Evolutionary conservation across 169 alveolate genomes (phyloP).

Genomic region (Perkinsus chesapeaki): DNA sequence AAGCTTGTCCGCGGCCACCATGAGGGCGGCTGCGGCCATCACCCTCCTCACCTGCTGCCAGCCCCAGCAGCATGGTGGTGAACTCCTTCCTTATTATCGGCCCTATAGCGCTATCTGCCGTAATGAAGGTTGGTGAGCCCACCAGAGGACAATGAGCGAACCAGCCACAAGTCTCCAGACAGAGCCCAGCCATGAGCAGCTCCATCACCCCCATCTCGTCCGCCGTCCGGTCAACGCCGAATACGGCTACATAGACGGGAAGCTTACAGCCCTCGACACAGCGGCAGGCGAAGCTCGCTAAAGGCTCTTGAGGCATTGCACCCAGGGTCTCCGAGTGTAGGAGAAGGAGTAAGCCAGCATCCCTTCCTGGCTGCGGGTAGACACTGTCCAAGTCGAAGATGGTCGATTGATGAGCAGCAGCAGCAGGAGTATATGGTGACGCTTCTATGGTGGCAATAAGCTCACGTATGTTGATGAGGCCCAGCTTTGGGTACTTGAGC

Average conservation of each 20-base stretch:
- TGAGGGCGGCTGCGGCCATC: no score
- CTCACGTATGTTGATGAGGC: neutral
- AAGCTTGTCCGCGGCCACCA: no score
- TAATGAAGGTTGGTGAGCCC: neutral
- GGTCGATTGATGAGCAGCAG: neutral
- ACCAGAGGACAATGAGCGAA: neutral
- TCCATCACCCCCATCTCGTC: neutral
- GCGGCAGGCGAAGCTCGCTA: neutral
- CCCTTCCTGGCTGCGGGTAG: neutral
- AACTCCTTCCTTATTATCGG: neutral
- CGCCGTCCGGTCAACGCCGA: neutral
- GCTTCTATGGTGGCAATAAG: neutral
- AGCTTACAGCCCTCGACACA: neutral
- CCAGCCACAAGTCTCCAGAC: neutral
- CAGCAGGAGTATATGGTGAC: neutral
- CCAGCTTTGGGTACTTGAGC: neutral
- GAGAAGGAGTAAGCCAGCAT: neutral
- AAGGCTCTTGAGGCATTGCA: neutral
- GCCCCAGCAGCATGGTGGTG: neutral
- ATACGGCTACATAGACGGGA: neutral
- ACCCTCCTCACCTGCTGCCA: no score
- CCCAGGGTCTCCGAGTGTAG: neutral
- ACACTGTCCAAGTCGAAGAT: neutral
- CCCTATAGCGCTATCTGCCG: neutral
- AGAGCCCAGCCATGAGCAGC: neutral